Base-by-base conservation (phyloP, 148 eudicot genomes). In the Suaeda aralocaspica region DNA sequence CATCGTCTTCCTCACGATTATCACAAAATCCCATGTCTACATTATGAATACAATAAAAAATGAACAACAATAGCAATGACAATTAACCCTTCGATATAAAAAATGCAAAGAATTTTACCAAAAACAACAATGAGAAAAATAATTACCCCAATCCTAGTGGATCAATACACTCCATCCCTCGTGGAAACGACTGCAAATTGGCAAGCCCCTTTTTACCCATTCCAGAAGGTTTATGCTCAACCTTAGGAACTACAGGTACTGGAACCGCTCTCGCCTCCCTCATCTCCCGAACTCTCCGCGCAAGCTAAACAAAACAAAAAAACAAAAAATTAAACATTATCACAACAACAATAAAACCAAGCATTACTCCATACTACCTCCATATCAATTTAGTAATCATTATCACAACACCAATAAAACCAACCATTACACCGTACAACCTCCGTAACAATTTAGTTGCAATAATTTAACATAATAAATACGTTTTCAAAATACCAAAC, bases 251-350 rank as follows among this genome's bases (percentile, higher is more conserved):
- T 57, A 81, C 86, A 30, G 97, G 86, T 64, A 81, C 86, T 31
- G 97, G 85, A 66, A 78, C 86, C 63, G 87, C 87, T 84, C 77
- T 86, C 52, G 96, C 71, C 79, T 91, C 99, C 72, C 99, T 84
- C 99, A 94, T 91, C 76, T 94, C 99, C 51, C 99, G 96, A 66
- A 94, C 99, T 80, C 93, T 87, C 42, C 99, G 92, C 68, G 88
- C 84, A 82, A 94, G 99, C 99, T 94, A 87, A n/a, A n/a, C n/a
- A n/a, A n/a, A n/a, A 69, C 79, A 83, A 52, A 72, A 4, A 60
- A 41, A 66, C 39, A 61, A 29, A 21, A 48, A 24, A 44, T 19
- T 28, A 33, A 10, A 49, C 48, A 60, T 48, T 28, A 51, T 9
- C 31, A 63, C 15, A 25, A 16, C 67, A 45, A 28, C 63, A n/a